phyloP scores from a whole-genome alignment of 257 asterid species.

The Vinca minor region DNA sequence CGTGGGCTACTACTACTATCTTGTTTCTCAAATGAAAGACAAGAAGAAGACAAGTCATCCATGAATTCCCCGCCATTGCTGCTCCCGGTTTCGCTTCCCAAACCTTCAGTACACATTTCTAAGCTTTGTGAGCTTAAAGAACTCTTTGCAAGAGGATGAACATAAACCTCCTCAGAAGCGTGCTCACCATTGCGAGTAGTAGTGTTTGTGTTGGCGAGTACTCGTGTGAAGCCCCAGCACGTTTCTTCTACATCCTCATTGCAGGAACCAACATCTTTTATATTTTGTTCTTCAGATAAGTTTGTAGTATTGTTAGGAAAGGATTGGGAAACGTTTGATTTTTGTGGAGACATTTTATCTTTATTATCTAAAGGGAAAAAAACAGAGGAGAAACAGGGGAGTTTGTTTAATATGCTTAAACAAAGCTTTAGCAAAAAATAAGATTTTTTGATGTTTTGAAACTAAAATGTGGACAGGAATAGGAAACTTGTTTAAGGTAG shows the following conservation, averaged over 20 bases:
- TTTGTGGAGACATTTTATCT: constrained; percentile 35
- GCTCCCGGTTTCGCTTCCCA: constrained; percentile 70
- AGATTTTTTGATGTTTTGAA: too few relatives aligned
- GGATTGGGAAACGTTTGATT: constrained; percentile 20
- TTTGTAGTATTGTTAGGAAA: constrained; percentile 21
- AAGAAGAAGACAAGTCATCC: constrained; percentile 27
- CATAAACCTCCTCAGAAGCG: constrained; percentile 19
- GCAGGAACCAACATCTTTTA: not conserved
- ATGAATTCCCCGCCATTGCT: constrained; percentile 25
- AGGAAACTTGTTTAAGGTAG: too few relatives aligned
- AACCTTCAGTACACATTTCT: constrained; percentile 84
- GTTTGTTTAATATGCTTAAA: too few relatives aligned
- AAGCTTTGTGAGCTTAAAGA: constrained; percentile 47
- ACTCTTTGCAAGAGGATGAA: constrained; percentile 43
- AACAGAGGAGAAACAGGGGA: constrained; percentile 23
- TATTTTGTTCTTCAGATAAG: not conserved
- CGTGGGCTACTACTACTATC: constrained; percentile 10
- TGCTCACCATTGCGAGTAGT: not conserved
- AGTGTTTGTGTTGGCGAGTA: constrained; percentile 13
- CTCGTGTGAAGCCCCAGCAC: constrained; percentile 32
- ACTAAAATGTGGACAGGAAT: too few relatives aligned
- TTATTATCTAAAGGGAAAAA: constrained; percentile 26
- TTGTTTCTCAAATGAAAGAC: constrained; percentile 14
- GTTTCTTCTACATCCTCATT: not conserved
- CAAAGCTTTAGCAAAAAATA: too few relatives aligned